These are phyloP conservation scores for Bothriochloa decipiens DNA, from an alignment of 176 grass and related monocot genomes.

Conservation along the genomic window DNA sequence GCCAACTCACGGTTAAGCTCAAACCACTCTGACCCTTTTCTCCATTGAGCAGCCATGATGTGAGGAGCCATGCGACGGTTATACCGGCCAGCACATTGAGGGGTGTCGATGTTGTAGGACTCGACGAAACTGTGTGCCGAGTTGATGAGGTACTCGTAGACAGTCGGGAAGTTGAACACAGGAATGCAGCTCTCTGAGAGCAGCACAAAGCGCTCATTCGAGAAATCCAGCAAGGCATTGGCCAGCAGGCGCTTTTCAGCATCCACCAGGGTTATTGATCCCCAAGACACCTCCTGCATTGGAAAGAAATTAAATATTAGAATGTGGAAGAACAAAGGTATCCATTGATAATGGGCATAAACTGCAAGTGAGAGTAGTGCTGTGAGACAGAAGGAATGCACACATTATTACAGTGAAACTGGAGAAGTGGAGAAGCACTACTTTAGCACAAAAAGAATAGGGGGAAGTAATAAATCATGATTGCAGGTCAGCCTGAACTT, in stretches of 20 bases:
- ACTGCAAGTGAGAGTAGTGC: neutral
- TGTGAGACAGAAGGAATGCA: neutral
- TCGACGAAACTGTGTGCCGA: conserved; percentile 70
- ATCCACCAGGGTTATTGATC: conserved; percentile 78
- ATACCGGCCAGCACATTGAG: conserved; percentile 67
- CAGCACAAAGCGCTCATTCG: conserved; percentile 75
- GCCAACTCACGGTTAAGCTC: conserved; percentile 78
- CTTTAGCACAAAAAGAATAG: neutral
- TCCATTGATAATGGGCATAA: neutral
- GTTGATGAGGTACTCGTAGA: conserved; percentile 81
- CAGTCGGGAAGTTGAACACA: conserved; percentile 69
- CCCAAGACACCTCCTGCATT: conserved; percentile 88
- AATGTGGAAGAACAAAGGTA: neutral
- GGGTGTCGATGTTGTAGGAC: conserved; percentile 69
- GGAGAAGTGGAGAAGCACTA: no score
- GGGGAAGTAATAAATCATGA: neutral
- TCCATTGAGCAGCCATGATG: conserved; percentile 61
- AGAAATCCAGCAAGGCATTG: conserved; percentile 82
- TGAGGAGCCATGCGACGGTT: conserved; percentile 83
- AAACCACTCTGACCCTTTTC: conserved; percentile 90
- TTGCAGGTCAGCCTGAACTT: neutral
- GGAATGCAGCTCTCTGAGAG: conserved; percentile 87
- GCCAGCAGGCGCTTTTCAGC: conserved; percentile 86
- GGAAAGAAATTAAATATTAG: conserved; percentile 17
- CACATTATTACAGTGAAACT: neutral